A percentile compares a stretch with the other conserved stretches of the same genome.
Conservation (phyloP, 2,329 filamentous ascomycete species). For the Colletotrichum siamense region DNA sequence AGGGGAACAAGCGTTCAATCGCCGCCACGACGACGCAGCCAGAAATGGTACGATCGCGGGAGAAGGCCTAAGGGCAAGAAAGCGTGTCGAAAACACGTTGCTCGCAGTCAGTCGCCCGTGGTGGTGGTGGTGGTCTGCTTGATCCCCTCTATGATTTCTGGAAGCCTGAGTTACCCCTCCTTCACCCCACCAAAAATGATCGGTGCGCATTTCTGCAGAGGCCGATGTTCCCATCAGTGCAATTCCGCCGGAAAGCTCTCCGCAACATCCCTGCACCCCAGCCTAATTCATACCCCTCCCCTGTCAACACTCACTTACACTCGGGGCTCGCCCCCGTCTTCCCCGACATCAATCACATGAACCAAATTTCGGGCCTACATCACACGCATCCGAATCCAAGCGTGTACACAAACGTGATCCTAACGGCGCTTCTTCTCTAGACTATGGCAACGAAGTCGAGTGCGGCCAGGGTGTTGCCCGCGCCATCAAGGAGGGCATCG, state of each 20-base stretch:
- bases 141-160: not conserved
- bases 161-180: slow-evolving; percentile 17
- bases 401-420: not conserved
- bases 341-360: not conserved
- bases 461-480: slow-evolving; percentile 77
- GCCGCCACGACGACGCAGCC: not conserved
- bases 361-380: not conserved
- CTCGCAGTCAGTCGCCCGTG: not conserved
- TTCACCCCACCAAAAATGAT: slow-evolving; percentile 20
- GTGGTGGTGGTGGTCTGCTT: not conserved
- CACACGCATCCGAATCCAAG: not conserved
- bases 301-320: slow-evolving; percentile 3
- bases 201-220: slow-evolving; percentile 4
- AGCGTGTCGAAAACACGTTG: not conserved
- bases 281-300: not conserved
- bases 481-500: slow-evolving; percentile 80
- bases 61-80: not conserved
- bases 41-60: not conserved
- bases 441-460: slow-evolving; percentile 85
- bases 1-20: not conserved
- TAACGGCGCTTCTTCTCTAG: slow-evolving; percentile 42
- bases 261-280: not conserved
- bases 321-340: not conserved
- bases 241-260: slow-evolving; percentile 18
- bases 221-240: not conserved